Evolutionary conservation across 1,284 basidiomycete species (phyloP).

Genomic region (Puccinia hordei): DNA sequence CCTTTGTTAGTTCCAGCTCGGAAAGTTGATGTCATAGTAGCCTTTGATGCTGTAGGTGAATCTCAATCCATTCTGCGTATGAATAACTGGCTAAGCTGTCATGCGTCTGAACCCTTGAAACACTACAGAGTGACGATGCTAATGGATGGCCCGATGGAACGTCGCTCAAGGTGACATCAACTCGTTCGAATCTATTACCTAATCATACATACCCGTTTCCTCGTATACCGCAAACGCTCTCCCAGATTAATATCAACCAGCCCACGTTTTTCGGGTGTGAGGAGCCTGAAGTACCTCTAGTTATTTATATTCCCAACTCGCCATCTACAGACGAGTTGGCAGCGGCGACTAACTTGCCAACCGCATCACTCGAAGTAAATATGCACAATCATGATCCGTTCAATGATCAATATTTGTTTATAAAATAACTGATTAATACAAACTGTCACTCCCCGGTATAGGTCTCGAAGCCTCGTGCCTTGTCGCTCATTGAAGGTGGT

Average conservation of each 20-base stretch:
- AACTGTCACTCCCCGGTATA: not conserved
- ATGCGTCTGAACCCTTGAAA: not conserved
- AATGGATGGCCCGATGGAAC: conserved; percentile 20
- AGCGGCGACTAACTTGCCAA: conserved; percentile 16
- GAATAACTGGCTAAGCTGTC: not conserved
- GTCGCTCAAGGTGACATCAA: not conserved
- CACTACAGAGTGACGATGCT: not conserved
- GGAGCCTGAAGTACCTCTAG: conserved; percentile 2
- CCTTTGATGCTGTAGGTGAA: conserved; percentile 23
- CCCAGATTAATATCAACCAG: not conserved
- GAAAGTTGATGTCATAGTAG: conserved; percentile 25
- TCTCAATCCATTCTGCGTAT: not conserved
- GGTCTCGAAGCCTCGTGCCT: not conserved
- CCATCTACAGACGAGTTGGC: not conserved
- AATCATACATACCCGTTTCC: conserved; percentile 16
- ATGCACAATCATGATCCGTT: not conserved
- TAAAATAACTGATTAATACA: not conserved
- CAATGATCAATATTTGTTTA: not conserved
- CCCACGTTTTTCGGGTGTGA: conserved; percentile 33
- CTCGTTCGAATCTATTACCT: not conserved
- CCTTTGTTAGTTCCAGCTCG: conserved; percentile 26
- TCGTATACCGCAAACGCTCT: not conserved
- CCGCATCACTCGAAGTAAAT: conserved; percentile 17
- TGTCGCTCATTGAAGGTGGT: conserved; percentile 7
- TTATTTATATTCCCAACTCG: conserved; percentile 26